phyloP scores from a whole-genome alignment of 1,139 yeast species.

The Meyerozyma smithsonii region DNA sequence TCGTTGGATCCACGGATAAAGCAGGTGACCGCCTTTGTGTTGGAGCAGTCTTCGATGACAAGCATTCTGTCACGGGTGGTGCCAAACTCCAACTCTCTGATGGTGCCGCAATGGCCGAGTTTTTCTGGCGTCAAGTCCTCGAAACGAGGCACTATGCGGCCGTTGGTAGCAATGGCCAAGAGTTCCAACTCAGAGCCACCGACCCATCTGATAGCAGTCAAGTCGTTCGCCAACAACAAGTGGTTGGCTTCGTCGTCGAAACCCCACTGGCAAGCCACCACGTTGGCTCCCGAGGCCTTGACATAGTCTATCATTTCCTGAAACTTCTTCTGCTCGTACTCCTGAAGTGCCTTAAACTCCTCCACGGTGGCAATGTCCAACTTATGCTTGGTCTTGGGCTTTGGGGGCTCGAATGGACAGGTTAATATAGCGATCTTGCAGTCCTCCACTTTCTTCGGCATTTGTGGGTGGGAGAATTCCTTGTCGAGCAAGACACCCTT shows the following conservation, averaged over 20 bases:
- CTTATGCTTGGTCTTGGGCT: conserved; percentile 98
- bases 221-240: conserved; percentile 74
- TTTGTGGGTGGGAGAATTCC: conserved; percentile 97
- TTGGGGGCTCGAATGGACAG: conserved; percentile 99
- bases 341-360: conserved; percentile 85
- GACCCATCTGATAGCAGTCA: conserved; percentile 98
- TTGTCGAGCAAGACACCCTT: conserved; percentile 92
- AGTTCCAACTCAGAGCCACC: conserved; percentile 97
- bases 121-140: conserved; percentile 83
- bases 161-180: conserved; percentile 95
- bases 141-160: conserved; percentile 94
- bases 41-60: conserved; percentile 86
- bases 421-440: conserved; percentile 92
- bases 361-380: conserved; percentile 88
- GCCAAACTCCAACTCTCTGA: conserved; percentile 88
- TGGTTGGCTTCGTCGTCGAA: conserved; percentile 99
- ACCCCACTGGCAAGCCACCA: conserved; percentile 99
- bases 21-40: conserved; percentile 88
- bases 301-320: conserved; percentile 85
- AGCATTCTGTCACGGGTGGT: conserved; percentile 96
- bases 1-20: conserved; percentile 93
- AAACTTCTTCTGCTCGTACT: conserved; percentile 87
- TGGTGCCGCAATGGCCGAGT: conserved; percentile 82
- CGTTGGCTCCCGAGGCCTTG: conserved; percentile 88
- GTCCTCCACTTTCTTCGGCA: conserved; percentile 79